Conservation (phyloP, 495 filamentous ascomycete genomes). For the Neurospora sp. region DNA sequence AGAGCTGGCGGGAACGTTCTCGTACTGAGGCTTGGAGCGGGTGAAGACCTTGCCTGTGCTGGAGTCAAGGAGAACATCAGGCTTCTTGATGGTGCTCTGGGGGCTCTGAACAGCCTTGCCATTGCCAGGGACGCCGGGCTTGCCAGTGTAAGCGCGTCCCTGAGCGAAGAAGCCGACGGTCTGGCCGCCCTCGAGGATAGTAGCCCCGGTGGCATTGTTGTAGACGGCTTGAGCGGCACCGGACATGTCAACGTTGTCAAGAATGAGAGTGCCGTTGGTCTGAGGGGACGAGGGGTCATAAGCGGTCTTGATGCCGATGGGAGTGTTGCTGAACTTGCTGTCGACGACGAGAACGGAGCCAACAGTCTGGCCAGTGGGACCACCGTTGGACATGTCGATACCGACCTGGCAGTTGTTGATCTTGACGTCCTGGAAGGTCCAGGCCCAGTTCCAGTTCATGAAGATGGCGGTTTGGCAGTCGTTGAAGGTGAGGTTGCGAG, state of each 20-base stretch:
- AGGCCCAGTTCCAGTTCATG: slow-evolving; percentile 95
- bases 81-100: slow-evolving; percentile 43
- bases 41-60: slow-evolving; percentile 48
- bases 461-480: slow-evolving; percentile 80
- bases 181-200: slow-evolving; percentile 60
- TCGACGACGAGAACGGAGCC: slow-evolving; percentile 78
- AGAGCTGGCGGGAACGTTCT: slow-evolving; percentile 40
- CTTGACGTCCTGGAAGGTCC: slow-evolving; percentile 70
- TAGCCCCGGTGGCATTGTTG: slow-evolving; percentile 46
- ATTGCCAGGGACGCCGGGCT: slow-evolving; percentile 16
- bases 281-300: slow-evolving; percentile 52
- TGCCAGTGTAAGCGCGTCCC: slow-evolving; percentile 54
- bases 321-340: slow-evolving; percentile 63
- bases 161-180: slow-evolving; percentile 65
- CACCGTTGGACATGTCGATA: slow-evolving; percentile 68
- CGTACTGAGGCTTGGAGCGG: slow-evolving; percentile 67
- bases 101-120: slow-evolving; percentile 42
- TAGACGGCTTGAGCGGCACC: slow-evolving; percentile 40
- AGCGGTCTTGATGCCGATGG: slow-evolving; percentile 62
- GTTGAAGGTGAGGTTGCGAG: slow-evolving; percentile 84
- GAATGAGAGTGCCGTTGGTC: slow-evolving; percentile 66
- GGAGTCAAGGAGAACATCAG: slow-evolving; percentile 43
- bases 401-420: slow-evolving; percentile 76
- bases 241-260: slow-evolving; percentile 79
- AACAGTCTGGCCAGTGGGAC: slow-evolving; percentile 51